Evolutionary conservation across 331 rosid species (phyloP), one percentile per base, ranked within the genome.

Genomic region (Malus hybrid): DNA sequence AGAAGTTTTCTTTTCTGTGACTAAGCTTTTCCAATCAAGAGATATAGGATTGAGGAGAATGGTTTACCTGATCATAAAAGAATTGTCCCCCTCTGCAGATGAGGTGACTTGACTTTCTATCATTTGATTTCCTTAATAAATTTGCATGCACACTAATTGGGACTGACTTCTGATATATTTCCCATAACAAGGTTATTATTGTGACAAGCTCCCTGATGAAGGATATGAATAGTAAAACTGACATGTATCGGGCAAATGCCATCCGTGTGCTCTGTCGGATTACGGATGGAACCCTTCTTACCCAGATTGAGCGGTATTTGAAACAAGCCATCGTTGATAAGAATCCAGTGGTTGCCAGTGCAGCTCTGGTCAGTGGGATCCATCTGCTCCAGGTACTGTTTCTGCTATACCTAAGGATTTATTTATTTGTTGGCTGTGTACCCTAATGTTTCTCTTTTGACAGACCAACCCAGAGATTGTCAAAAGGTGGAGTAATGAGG

Each of bases 201-300:
- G 99, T 95, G 84, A 95, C 99, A 16, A 95, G 99, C 89, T 95
- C 97, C 78, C 93, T 95, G 71, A 95, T 95, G 99, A 95, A 95
- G 92, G 99, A 95, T 84, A 95, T 95, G 99, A 95, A 86, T 76
- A 92, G 99, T 81, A 95, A 90, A 86, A 92, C 97, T 29, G 99
- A 95, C 77, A 92, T 95, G 99, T 95, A 95, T 72, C 81, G 97
- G 86, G 99, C 99, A 69, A 95, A 95, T 95, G 92, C 99, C 69
- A 95, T 95, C 74, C 99, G 99, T 76, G 99, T 95, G 79, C 97
- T 95, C 28, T 95, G 99, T 75, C 97, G 91, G 69, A 95, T 95
- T 71, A 95, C 97, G 7, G 99, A 92, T 78, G 97, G 99, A 83
- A 94, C 99, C 36, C 99, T 94, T 83, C 96, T 94, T 65, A 86